Conservation (phyloP, 2,329 filamentous ascomycete species). For the Chrysoporthe cubensis region DNA sequence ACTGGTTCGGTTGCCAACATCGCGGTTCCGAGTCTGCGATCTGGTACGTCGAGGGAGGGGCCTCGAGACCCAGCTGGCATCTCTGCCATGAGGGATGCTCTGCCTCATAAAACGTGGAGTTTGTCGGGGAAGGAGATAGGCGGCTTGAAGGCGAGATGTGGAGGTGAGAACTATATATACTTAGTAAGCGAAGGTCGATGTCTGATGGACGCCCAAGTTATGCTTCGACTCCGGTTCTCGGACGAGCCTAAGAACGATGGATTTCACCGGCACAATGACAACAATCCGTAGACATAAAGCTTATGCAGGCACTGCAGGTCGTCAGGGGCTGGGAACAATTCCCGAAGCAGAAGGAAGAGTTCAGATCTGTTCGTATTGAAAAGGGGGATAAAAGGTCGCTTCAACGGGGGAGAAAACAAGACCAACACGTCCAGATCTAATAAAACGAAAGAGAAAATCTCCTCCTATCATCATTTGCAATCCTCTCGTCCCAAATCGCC, state of each 20-base stretch:
- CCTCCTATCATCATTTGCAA: conserved; percentile 19
- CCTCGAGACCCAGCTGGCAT: too few relatives aligned
- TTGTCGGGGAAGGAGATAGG: background rate
- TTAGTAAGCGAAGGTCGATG: background rate
- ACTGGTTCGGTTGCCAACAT: background rate
- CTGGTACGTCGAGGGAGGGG: too few relatives aligned
- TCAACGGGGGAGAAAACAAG: conserved; percentile 25
- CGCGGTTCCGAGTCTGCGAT: too few relatives aligned
- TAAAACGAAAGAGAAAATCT: conserved; percentile 20
- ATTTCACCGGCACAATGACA: background rate
- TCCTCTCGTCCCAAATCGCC: conserved; percentile 10
- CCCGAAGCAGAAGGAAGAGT: conserved; percentile 16
- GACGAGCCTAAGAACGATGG: background rate
- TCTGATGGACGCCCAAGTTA: background rate
- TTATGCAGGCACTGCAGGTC: background rate
- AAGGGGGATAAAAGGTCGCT: conserved; percentile 27
- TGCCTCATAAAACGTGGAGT: background rate
- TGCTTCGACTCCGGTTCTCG: background rate
- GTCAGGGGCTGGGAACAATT: background rate
- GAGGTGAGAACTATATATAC: background rate
- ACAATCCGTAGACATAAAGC: background rate
- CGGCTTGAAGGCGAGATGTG: background rate
- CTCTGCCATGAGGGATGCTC: background rate
- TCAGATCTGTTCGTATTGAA: conserved; percentile 31
- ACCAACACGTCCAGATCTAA: conserved; percentile 30